These are phyloP conservation scores for Dryas alaskensis DNA, from an alignment of 306 rosid species.

Conservation along the genomic window DNA sequence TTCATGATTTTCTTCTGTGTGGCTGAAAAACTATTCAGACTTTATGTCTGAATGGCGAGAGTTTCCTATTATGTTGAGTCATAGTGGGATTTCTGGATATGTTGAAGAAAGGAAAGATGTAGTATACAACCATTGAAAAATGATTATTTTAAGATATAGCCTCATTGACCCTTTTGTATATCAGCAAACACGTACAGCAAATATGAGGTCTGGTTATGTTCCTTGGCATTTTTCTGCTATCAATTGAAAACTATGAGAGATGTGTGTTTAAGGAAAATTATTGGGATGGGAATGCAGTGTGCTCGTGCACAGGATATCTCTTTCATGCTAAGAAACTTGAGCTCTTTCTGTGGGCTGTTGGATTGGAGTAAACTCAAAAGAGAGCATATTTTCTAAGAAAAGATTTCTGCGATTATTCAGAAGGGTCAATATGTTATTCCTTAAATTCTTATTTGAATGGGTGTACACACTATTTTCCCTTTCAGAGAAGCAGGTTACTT, in stretches of 20 bases:
- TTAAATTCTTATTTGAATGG: slow-evolving; percentile 46
- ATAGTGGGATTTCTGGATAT: slow-evolving; percentile 38
- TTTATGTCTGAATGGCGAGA: slow-evolving; percentile 19
- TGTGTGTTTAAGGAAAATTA: not conserved
- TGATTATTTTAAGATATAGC: slow-evolving; percentile 31
- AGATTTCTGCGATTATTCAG: slow-evolving; percentile 30
- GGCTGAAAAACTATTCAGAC: slow-evolving; percentile 1
- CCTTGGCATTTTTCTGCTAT: not conserved
- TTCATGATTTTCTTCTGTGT: not conserved
- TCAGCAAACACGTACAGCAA: slow-evolving; percentile 10
- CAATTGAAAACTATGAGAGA: not conserved
- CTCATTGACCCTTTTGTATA: slow-evolving; percentile 41
- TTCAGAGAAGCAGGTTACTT: slow-evolving; percentile 46
- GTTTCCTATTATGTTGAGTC: slow-evolving; percentile 35
- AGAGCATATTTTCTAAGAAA: not conserved
- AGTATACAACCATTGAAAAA: slow-evolving; percentile 46
- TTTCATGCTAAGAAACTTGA: slow-evolving; percentile 13
- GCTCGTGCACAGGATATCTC: not conserved
- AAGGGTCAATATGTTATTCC: slow-evolving; percentile 53
- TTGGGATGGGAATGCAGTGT: not conserved
- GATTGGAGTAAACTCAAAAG: slow-evolving; percentile 12
- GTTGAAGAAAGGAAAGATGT: slow-evolving; percentile 38
- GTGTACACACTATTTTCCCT: slow-evolving; percentile 49
- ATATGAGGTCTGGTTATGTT: not conserved
- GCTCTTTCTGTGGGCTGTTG: slow-evolving; percentile 8